Base-by-base conservation (phyloP, 108 stramenopile genomes). In the Epithemia pelagica region DNA sequence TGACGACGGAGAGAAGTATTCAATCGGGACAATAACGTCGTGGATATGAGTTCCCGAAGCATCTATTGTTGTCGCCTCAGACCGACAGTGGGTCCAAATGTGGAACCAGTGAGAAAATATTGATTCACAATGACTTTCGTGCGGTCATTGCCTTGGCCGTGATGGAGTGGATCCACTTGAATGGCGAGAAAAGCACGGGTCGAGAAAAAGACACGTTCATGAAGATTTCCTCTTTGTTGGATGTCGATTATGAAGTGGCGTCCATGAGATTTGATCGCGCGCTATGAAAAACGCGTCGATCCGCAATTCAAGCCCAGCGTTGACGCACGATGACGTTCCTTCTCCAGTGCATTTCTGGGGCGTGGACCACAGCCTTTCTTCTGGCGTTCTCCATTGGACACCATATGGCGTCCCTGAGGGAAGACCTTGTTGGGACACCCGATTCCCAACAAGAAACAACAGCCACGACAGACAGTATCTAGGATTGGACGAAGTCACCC, bases 251-350 rank as follows among this genome's bases (percentile, higher is more conserved):
- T 22, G 61, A 28, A 30, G 61, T 62, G 8, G 61, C 61, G 20
- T 20, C 18, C 10, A 26, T 62, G 22, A 22, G 0, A 30, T 19
- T 62, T 10, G 61, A 30, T 30, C 0, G n/a, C n/a, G n/a, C n/a
- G 61, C 27, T 62, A 62, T 28, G 61, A 62, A 31, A 27, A 62
- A 30, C 61, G 30, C 19, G 29, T 62, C 10, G 61, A 28, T 0
- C 61, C 26, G n/a, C 24, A 30, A 23, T 62, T 62, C n/a, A 30
- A 62, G 15, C 10, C 5, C 5, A 46, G 37, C 37, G 37, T 5
- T 46, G 37, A 15, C 5, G 10, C 10, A 46, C 37, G 15, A 10
- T 46, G 37, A 46, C 10, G 37, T 46, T 46, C 37, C 37, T 15
- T 10, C 37, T 46, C 15, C 37, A 46, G 10, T 15, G 15, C 5